Conservation (phyloP, 352 stramenopile genomes). For the Phytopythium sindhum region DNA sequence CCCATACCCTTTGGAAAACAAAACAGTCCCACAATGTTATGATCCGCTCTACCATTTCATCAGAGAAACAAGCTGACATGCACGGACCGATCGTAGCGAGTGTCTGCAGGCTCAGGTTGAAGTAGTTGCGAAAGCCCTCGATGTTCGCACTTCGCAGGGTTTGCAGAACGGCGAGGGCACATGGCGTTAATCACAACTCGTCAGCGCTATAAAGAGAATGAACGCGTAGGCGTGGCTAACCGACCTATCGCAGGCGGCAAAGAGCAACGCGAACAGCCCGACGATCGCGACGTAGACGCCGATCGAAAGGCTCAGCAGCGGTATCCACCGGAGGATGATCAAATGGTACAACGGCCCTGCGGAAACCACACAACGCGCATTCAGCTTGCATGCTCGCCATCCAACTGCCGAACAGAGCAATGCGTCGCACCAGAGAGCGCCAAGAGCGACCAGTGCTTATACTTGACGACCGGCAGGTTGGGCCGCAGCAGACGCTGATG, state of each 20-base stretch:
- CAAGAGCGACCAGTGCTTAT: slow-evolving; percentile 37
- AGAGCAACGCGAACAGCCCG: slow-evolving; percentile 44
- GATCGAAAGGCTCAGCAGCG: slow-evolving; percentile 41
- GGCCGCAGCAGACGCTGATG: slow-evolving; percentile 31
- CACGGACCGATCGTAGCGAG: slow-evolving; percentile 48
- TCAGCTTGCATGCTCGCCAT: neutral
- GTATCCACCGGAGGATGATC: slow-evolving; percentile 40
- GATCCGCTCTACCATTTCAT: neutral
- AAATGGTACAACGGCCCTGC: slow-evolving; percentile 47
- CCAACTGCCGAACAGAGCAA: neutral
- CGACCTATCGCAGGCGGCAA: slow-evolving; percentile 36
- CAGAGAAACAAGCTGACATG: neutral
- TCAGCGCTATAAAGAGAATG: neutral
- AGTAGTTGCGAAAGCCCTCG: slow-evolving; percentile 34
- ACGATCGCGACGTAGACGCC: slow-evolving; percentile 46
- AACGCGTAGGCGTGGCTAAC: neutral
- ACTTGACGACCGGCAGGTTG: slow-evolving; percentile 40
- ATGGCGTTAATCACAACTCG: neutral
- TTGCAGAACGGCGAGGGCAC: neutral
- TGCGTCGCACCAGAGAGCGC: slow-evolving; percentile 26
- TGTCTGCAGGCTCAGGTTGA: slow-evolving; percentile 62
- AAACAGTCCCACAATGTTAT: neutral
- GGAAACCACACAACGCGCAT: neutral
- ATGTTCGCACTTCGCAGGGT: slow-evolving; percentile 7
- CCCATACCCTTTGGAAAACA: slow-evolving; percentile 31